phyloP scores from a whole-genome alignment of 2,329 filamentous ascomycete genomes.

The Claviceps monticola region DNA sequence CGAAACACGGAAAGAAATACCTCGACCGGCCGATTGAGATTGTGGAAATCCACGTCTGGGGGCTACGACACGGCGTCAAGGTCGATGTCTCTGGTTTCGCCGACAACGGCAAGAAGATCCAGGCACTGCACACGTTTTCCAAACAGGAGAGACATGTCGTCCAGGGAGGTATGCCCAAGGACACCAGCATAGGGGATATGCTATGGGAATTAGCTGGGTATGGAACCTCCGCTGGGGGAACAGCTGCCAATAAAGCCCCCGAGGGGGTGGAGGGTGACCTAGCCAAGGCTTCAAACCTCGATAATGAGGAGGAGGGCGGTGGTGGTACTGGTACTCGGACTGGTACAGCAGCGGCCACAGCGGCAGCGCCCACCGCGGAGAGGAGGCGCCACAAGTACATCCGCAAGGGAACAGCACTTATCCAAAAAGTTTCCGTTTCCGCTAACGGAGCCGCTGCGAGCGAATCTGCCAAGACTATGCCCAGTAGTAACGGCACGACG shows the following conservation, averaged over 20 bases:
- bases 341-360: not conserved
- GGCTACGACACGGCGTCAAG: slow-evolving; percentile 74
- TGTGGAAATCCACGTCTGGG: slow-evolving; percentile 81
- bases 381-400: slow-evolving; percentile 13
- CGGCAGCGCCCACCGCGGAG: not conserved
- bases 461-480: slow-evolving; percentile 12
- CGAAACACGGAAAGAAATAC: slow-evolving; percentile 60
- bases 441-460: slow-evolving; percentile 9
- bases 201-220: slow-evolving; percentile 39
- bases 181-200: slow-evolving; percentile 34
- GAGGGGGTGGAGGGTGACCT: slow-evolving; percentile 23
- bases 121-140: slow-evolving; percentile 67
- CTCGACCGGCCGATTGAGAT: slow-evolving; percentile 74
- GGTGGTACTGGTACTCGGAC: not conserved
- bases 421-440: slow-evolving; percentile 19
- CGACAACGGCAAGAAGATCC: slow-evolving; percentile 81
- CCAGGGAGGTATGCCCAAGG: slow-evolving; percentile 38
- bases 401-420: slow-evolving; percentile 19
- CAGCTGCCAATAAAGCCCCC: slow-evolving; percentile 18
- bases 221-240: slow-evolving; percentile 7
- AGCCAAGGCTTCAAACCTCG: slow-evolving; percentile 10
- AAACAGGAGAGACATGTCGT: slow-evolving; percentile 59
- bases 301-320: slow-evolving; percentile 2
- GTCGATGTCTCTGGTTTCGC: slow-evolving; percentile 72
- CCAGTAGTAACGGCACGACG: slow-evolving; percentile 7